These are phyloP conservation scores for Penicillium goetzii DNA, from an alignment of 495 filamentous ascomycete species.

Conservation along the genomic window DNA sequence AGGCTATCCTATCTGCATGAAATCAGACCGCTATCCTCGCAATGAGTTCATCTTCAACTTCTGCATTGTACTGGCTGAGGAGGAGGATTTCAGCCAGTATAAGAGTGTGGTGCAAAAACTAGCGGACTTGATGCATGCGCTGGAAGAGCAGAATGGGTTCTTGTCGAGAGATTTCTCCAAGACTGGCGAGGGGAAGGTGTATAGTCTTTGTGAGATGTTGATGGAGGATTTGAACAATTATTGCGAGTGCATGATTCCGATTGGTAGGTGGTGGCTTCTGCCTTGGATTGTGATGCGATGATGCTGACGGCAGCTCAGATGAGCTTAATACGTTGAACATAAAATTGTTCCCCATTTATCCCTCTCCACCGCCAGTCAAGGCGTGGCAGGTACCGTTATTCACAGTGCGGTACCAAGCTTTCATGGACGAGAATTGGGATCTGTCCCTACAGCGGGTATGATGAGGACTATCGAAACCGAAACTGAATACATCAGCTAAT, in stretches of 20 bases:
- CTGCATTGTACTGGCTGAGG: conserved; percentile 78
- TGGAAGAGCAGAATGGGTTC: conserved; percentile 86
- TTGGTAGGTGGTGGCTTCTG: conserved; percentile 57
- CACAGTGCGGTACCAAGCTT: conserved; percentile 74
- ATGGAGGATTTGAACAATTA: conserved; percentile 97
- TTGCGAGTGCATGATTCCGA: conserved; percentile 95
- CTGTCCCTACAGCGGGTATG: conserved; percentile 76
- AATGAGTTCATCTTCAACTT: conserved; percentile 99
- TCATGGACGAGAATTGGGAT: conserved; percentile 88
- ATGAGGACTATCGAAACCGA: neutral
- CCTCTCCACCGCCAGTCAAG: conserved; percentile 73
- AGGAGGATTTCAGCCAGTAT: conserved; percentile 68
- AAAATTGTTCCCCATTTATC: conserved; percentile 87
- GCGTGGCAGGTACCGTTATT: conserved; percentile 90
- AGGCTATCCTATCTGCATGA: conserved; percentile 87
- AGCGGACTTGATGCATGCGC: conserved; percentile 78
- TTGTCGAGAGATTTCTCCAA: conserved; percentile 54
- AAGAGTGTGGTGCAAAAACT: conserved; percentile 84
- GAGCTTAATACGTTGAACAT: conserved; percentile 95
- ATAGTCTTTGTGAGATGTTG: conserved; percentile 84
- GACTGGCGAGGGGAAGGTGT: conserved; percentile 64
- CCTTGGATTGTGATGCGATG: conserved; percentile 2
- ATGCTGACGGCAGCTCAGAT: conserved; percentile 54
- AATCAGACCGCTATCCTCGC: conserved; percentile 72
- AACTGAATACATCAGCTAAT: conserved; percentile 2